These are phyloP conservation scores for Paracoccidioides brasiliensis DNA, from an alignment of 2,329 filamentous ascomycete species.

Conservation along the genomic window DNA sequence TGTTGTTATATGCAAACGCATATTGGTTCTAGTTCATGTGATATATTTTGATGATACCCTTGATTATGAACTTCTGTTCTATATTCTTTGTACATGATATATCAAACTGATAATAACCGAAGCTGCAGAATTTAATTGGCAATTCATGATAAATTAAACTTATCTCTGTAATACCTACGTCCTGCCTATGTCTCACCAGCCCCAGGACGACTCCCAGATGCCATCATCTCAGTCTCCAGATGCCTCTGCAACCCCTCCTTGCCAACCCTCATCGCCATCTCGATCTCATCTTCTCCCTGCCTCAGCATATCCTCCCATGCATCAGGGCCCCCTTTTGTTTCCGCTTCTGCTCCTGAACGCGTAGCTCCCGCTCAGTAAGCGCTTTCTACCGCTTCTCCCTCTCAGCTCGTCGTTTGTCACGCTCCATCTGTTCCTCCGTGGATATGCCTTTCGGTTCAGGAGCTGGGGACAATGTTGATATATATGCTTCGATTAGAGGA, in stretches of 20 bases:
- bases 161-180: background rate
- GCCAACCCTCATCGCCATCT: slow-evolving; percentile 31
- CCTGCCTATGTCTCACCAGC: background rate
- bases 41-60: slow-evolving; percentile 5
- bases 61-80: background rate
- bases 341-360: slow-evolving; percentile 32
- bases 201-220: background rate
- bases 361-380: slow-evolving; percentile 30
- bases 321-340: slow-evolving; percentile 27
- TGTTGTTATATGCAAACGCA: background rate
- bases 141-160: background rate
- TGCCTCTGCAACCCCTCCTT: slow-evolving; percentile 32
- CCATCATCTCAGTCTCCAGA: slow-evolving; percentile 17
- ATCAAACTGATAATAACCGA: background rate
- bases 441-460: slow-evolving; percentile 25
- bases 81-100: background rate
- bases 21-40: background rate
- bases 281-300: slow-evolving; percentile 33
- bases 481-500: slow-evolving; percentile 31
- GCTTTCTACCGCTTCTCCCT: slow-evolving; percentile 34
- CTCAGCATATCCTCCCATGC: slow-evolving; percentile 30
- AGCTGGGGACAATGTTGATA: slow-evolving; percentile 29
- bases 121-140: background rate
- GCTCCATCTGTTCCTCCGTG: slow-evolving; percentile 24
- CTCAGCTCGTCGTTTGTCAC: slow-evolving; percentile 26